phyloP scores from a whole-genome alignment of 495 filamentous ascomycete species.

The Cercophora sp. region DNA sequence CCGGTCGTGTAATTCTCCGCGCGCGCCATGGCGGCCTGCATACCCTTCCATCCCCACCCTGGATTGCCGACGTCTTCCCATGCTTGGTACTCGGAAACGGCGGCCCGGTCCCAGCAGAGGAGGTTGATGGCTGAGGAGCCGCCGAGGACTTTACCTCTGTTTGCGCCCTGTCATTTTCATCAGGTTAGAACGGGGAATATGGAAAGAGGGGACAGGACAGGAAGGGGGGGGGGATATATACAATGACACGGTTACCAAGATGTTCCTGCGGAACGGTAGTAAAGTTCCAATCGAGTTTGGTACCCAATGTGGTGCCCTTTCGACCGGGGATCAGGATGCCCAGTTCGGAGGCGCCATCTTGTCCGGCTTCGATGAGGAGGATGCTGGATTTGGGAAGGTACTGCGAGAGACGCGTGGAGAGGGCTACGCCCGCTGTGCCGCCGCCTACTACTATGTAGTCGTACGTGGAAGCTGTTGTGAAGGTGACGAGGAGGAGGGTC shows the following conservation, averaged over 20 bases:
- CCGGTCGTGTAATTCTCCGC: neutral
- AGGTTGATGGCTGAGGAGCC: neutral
- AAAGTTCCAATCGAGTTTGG: constrained; percentile 50
- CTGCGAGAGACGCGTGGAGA: constrained; percentile 53
- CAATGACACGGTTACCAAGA: constrained; percentile 7
- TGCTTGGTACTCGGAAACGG: neutral
- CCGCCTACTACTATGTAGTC: constrained; percentile 56
- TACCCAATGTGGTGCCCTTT: constrained; percentile 37
- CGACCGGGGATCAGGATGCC: constrained; percentile 38
- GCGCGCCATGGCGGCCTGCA: neutral
- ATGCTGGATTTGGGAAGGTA: constrained; percentile 44
- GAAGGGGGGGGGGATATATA: no score
- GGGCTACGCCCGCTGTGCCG: constrained; percentile 52
- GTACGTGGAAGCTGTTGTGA: neutral
- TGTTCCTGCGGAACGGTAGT: constrained; percentile 39
- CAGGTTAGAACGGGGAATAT: no score
- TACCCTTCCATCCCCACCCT: neutral
- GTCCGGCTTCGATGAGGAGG: constrained; percentile 52
- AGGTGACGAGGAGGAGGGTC: neutral
- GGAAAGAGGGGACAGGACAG: no score
- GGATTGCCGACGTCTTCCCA: neutral
- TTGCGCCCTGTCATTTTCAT: no score
- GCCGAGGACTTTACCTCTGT: neutral
- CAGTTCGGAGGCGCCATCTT: constrained; percentile 34
- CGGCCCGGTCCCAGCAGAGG: neutral